Percentiles rank a stretch among this genome's conserved stretches.
Evolutionary conservation across 176 grass and related monocot species (phyloP).

Genomic region (Coix lacrymajobi): DNA sequence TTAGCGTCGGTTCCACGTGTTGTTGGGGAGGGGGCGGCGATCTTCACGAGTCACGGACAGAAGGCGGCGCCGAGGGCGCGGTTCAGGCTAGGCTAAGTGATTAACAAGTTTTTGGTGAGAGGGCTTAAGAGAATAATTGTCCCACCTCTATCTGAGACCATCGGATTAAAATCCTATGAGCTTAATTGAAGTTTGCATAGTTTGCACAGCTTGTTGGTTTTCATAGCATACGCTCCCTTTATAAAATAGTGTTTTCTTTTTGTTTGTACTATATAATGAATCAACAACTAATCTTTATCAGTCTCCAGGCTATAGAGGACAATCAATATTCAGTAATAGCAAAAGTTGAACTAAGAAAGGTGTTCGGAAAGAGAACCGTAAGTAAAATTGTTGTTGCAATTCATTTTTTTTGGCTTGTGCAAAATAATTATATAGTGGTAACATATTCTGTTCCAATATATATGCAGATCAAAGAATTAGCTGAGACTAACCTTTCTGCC

Average conservation of each 20-base stretch:
- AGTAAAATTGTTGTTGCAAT: slow-evolving; percentile 14
- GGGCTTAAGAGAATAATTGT: too few species aligned
- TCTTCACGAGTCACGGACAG: too few species aligned
- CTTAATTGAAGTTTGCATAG: too few species aligned
- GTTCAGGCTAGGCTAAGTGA: too few species aligned
- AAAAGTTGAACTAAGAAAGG: slow-evolving; percentile 68
- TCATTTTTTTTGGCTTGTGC: background rate
- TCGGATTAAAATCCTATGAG: too few species aligned
- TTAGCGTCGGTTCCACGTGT: too few species aligned
- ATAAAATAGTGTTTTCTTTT: slow-evolving; percentile 1
- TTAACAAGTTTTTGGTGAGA: too few species aligned
- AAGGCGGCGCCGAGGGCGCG: too few species aligned
- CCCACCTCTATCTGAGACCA: too few species aligned
- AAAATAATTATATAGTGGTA: background rate
- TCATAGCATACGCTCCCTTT: too few species aligned
- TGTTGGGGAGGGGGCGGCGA: too few species aligned
- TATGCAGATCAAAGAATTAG: slow-evolving; percentile 68
- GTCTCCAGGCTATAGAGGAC: slow-evolving; percentile 64
- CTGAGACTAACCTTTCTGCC: slow-evolving; percentile 66
- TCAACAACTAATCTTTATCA: background rate
- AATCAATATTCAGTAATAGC: slow-evolving; percentile 52
- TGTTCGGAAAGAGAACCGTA: slow-evolving; percentile 62
- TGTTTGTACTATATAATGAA: background rate
- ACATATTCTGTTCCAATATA: background rate
- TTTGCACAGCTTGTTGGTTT: too few species aligned